These are phyloP conservation scores for Hansenula sp. DNA, from an alignment of 1,139 yeast species.

Conservation along the genomic window DNA sequence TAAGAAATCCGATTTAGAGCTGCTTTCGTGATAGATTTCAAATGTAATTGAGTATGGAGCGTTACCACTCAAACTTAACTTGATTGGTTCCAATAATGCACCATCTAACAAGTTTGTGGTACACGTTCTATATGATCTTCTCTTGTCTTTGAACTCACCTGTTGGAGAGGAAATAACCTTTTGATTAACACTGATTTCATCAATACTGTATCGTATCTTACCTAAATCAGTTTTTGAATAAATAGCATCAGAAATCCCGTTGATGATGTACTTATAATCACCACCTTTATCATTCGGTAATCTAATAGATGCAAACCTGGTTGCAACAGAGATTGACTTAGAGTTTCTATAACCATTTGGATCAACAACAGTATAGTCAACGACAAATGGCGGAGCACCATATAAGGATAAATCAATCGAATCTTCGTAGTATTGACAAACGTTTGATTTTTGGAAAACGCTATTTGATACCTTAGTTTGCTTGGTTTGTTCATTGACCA, in stretches of 20 bases:
- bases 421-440: conserved; percentile 48
- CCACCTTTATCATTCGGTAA: conserved; percentile 46
- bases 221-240: conserved; percentile 49
- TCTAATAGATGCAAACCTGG: conserved; percentile 44
- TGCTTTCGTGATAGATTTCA: conserved; percentile 48
- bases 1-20: conserved; percentile 41
- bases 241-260: conserved; percentile 60
- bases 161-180: conserved; percentile 59
- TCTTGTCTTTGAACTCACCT: conserved; percentile 45
- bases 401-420: conserved; percentile 44
- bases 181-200: conserved; percentile 49
- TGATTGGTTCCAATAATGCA: conserved; percentile 44
- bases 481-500: conserved; percentile 31
- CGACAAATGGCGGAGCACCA: conserved; percentile 72
- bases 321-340: conserved; percentile 44
- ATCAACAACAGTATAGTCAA: conserved; percentile 60
- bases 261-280: conserved; percentile 55
- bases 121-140: conserved; percentile 54
- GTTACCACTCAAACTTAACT: conserved; percentile 51
- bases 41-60: conserved; percentile 63
- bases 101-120: conserved; percentile 40
- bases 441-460: conserved; percentile 30
- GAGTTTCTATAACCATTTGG: conserved; percentile 47
- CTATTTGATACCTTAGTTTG: conserved; percentile 21
- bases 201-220: conserved; percentile 26